Percentiles rank a stretch among this genome's conserved stretches.
Conservation (phyloP, 805 yeast species). For the Lipomyces sp. region DNA sequence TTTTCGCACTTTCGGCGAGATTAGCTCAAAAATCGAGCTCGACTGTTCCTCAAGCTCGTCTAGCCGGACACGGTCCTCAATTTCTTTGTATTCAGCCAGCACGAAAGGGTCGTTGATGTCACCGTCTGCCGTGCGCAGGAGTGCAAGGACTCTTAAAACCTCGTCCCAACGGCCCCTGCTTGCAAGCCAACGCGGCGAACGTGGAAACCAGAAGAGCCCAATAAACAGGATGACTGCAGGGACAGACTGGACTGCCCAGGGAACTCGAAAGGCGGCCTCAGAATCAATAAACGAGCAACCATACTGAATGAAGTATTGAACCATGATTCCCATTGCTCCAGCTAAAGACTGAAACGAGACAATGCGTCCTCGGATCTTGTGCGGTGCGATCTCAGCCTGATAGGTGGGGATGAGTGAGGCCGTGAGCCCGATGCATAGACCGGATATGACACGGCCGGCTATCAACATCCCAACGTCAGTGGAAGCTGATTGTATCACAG, state of each 20-base stretch:
- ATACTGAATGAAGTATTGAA: conserved; percentile 47
- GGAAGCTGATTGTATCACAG: conserved; percentile 44
- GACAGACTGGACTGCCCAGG: conserved; percentile 62
- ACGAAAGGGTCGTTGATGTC: conserved; percentile 21
- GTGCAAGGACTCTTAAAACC: conserved; percentile 61
- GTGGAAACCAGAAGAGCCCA: conserved; percentile 48
- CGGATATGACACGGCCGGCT: conserved; percentile 56
- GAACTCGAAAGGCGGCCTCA: conserved; percentile 62
- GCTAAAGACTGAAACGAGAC: conserved; percentile 46
- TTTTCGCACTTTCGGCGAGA: conserved; percentile 3
- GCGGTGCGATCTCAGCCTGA: conserved; percentile 42
- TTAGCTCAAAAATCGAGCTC: conserved; percentile 1
- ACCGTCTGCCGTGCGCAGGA: conserved; percentile 46
- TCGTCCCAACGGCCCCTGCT: conserved; percentile 57
- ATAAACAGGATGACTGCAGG: conserved; percentile 55
- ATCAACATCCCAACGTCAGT: conserved; percentile 46
- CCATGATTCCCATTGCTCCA: conserved; percentile 45
- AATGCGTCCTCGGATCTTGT: conserved; percentile 41
- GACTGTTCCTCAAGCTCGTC: neutral
- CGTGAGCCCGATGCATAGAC: conserved; percentile 61
- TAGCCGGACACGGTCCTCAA: conserved; percentile 19
- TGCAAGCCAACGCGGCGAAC: conserved; percentile 53
- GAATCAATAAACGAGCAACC: conserved; percentile 51
- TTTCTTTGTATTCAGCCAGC: conserved; percentile 22
- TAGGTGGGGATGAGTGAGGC: conserved; percentile 56